A percentile compares a stretch with the other conserved stretches of the same genome.
Conservation (phyloP, 1,284 basidiomycete species). For the Coniophora puteana region DNA sequence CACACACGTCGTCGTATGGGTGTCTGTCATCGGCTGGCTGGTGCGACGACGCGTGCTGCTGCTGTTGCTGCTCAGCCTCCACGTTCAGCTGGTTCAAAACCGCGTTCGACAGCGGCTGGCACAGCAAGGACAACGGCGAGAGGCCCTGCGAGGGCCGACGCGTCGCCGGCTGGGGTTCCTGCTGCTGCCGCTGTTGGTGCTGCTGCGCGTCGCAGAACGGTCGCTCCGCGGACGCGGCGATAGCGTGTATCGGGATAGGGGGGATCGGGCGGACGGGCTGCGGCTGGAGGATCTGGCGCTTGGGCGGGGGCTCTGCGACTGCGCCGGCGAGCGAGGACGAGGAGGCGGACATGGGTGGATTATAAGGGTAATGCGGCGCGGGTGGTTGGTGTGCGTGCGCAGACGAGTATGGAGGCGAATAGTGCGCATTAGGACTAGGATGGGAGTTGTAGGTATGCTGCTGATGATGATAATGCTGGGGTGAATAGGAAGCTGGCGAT, state of each 20-base stretch:
- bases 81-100: conserved; percentile 24
- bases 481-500: conserved; percentile 8
- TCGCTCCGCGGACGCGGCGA: conserved; percentile 30
- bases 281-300: conserved; percentile 38
- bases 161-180: no score
- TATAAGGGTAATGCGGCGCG: conserved; percentile 20
- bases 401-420: conserved; percentile 14
- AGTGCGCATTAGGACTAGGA: conserved; percentile 14
- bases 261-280: conserved; percentile 53
- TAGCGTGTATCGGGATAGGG: conserved; percentile 44
- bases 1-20: background rate
- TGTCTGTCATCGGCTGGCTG: background rate
- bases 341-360: no score
- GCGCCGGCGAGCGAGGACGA: conserved; percentile 26
- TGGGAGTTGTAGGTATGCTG: conserved; percentile 16
- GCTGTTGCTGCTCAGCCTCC: conserved; percentile 2
- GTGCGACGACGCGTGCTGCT: conserved; percentile 1
- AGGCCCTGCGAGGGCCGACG: conserved; percentile 11
- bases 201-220: conserved; percentile 1
- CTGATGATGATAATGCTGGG: conserved; percentile 8
- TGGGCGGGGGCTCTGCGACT: conserved; percentile 15
- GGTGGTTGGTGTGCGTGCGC: conserved; percentile 16
- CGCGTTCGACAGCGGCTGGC: conserved; percentile 29
- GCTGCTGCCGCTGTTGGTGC: background rate
- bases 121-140: conserved; percentile 28